These are phyloP conservation scores for Emericellopsis cladophorae DNA, from an alignment of 2,329 filamentous ascomycete species.

Conservation along the genomic window DNA sequence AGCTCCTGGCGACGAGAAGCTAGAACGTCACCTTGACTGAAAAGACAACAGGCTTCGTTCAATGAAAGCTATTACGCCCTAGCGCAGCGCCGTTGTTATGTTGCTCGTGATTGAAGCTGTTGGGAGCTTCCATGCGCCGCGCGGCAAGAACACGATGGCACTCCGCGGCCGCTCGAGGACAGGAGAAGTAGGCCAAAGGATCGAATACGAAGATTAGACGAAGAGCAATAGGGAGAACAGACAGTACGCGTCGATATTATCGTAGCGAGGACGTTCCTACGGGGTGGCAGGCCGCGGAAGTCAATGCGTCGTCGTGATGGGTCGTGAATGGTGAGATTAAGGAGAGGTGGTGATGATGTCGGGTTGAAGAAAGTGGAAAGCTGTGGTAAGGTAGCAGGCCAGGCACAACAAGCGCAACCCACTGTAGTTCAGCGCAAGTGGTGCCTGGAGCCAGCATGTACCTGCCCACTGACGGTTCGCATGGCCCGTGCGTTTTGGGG, in stretches of 20 bases:
- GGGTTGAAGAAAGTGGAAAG: not conserved
- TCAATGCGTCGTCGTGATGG: too few relatives aligned
- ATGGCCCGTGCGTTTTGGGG: too few relatives aligned
- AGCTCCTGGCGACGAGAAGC: slow-evolving; percentile 10
- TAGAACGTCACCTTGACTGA: not conserved
- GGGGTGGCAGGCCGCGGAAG: too few relatives aligned
- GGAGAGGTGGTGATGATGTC: too few relatives aligned
- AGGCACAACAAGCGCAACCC: too few relatives aligned
- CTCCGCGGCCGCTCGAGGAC: not conserved
- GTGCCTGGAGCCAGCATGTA: too few relatives aligned
- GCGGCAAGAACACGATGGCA: slow-evolving; percentile 10
- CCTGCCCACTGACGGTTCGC: too few relatives aligned
- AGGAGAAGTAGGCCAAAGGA: slow-evolving; percentile 1
- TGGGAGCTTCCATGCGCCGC: slow-evolving; percentile 25
- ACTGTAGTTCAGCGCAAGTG: too few relatives aligned
- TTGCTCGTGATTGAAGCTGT: slow-evolving; percentile 9
- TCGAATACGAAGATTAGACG: slow-evolving; percentile 1
- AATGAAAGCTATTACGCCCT: too few relatives aligned
- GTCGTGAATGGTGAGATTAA: too few relatives aligned
- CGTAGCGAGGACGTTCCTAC: too few relatives aligned
- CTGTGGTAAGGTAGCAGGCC: not conserved
- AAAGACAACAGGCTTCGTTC: not conserved
- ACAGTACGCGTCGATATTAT: too few relatives aligned
- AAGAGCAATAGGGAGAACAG: not conserved
- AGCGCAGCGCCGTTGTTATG: not conserved